phyloP scores from a whole-genome alignment of 2,329 filamentous ascomycete species.

The Penicillium sp. region DNA sequence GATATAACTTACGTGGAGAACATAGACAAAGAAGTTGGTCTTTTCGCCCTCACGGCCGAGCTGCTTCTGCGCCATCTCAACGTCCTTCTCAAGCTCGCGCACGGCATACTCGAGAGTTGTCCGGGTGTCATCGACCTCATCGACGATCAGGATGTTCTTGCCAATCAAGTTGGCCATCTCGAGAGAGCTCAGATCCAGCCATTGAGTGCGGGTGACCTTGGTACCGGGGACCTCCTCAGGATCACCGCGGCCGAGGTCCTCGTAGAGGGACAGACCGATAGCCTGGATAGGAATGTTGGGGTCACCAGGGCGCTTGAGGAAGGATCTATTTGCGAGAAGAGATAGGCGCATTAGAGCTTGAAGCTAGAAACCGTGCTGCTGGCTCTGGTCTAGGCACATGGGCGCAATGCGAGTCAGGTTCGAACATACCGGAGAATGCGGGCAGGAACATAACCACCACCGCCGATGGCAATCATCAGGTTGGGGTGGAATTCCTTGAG shows the following conservation, averaged over 20 bases:
- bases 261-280: conserved; percentile 96
- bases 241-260: conserved; percentile 69
- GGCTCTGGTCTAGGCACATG: background rate
- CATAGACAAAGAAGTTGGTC: conserved; percentile 93
- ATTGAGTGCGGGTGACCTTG: conserved; percentile 96
- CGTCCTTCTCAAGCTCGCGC: conserved; percentile 91
- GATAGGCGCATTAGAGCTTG: background rate
- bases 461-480: conserved; percentile 97
- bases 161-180: conserved; percentile 88
- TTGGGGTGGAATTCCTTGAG: conserved; percentile 86
- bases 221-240: conserved; percentile 79
- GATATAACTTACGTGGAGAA: conserved; percentile 73
- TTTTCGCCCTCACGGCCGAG: conserved; percentile 69
- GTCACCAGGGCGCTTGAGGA: conserved; percentile 83
- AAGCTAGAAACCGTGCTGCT: background rate
- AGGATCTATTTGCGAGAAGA: conserved; percentile 60
- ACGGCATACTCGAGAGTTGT: conserved; percentile 95
- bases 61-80: conserved; percentile 75
- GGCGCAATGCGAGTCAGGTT: background rate
- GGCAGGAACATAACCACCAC: conserved; percentile 94
- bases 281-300: conserved; percentile 99
- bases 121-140: conserved; percentile 93
- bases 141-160: conserved; percentile 89
- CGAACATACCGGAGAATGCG: conserved; percentile 76
- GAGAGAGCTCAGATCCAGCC: conserved; percentile 86